Evolutionary conservation across 108 stramenopile species (phyloP).

Genomic region (Cyclotella kingstonii): DNA sequence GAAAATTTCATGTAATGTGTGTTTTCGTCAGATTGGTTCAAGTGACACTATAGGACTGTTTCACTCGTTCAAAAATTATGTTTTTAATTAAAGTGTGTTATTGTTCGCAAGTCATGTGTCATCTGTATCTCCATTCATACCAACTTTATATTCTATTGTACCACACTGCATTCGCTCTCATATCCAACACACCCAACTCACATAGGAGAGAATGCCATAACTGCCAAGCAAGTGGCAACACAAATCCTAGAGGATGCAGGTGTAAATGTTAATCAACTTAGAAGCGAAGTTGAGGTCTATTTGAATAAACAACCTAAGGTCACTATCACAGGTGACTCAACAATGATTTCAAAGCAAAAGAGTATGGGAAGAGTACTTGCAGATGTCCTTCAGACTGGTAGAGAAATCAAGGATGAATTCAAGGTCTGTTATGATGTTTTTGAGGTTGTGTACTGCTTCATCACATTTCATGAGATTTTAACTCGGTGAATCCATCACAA

Average conservation of each 20-base stretch:
- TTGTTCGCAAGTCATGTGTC: too few species aligned
- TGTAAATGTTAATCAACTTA: slow-evolving; percentile 49
- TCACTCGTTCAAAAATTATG: too few species aligned
- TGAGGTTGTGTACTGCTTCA: background rate
- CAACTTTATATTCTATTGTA: too few species aligned
- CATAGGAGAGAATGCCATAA: slow-evolving; percentile 59
- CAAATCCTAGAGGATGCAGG: slow-evolving; percentile 60
- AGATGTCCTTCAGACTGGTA: slow-evolving; percentile 62
- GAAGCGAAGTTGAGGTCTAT: slow-evolving; percentile 59
- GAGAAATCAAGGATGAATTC: slow-evolving; percentile 48
- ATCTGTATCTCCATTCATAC: too few species aligned
- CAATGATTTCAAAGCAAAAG: slow-evolving; percentile 55
- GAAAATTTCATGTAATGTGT: background rate
- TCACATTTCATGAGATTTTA: background rate
- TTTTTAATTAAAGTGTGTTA: too few species aligned
- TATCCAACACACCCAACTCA: too few species aligned
- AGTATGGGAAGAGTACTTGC: slow-evolving; percentile 67
- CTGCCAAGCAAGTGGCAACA: slow-evolving; percentile 63
- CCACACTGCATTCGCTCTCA: too few species aligned
- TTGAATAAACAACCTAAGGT: slow-evolving; percentile 65
- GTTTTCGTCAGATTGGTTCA: background rate
- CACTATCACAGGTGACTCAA: slow-evolving; percentile 10
- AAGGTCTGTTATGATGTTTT: slow-evolving; percentile 37
- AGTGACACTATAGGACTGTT: too few species aligned
- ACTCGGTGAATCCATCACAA: background rate